phyloP scores from a whole-genome alignment of 805 yeast species.

The Suhomyces sp. region DNA sequence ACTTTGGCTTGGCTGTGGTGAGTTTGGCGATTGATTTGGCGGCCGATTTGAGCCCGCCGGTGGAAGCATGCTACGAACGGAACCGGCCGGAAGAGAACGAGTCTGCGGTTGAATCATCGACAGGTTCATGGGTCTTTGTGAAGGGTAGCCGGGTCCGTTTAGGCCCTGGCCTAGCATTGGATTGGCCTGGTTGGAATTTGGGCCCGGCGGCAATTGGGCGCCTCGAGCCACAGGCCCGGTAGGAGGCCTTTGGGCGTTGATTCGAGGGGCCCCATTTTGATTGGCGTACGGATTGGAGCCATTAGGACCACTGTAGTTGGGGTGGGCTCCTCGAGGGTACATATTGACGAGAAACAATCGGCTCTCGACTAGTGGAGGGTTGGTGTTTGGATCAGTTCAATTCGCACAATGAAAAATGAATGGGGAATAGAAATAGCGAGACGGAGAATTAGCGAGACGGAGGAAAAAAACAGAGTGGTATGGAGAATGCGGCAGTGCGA shows the following conservation, averaged over 20 bases:
- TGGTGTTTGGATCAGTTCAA: neutral
- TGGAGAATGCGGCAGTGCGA: neutral
- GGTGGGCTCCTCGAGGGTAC: constrained; percentile 5
- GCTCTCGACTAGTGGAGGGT: neutral
- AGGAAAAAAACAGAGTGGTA: neutral
- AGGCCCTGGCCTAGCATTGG: neutral
- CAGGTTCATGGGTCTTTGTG: neutral
- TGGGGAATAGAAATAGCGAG: neutral
- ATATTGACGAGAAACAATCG: neutral
- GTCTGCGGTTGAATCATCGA: neutral
- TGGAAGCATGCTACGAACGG: neutral
- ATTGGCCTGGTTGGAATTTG: neutral
- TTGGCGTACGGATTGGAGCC: neutral
- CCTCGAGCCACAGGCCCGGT: neutral
- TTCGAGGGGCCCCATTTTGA: neutral
- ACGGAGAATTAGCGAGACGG: neutral
- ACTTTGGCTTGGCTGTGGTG: neutral
- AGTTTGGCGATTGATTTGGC: neutral
- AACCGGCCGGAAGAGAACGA: neutral
- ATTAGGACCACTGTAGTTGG: neutral
- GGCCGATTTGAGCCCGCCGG: neutral
- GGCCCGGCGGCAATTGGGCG: neutral
- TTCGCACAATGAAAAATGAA: neutral
- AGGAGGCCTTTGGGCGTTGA: neutral
- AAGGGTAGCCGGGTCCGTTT: constrained; percentile 2